Evolutionary conservation across 2,329 filamentous ascomycete genomes (phyloP).

Genomic region (Fusarium udum): DNA sequence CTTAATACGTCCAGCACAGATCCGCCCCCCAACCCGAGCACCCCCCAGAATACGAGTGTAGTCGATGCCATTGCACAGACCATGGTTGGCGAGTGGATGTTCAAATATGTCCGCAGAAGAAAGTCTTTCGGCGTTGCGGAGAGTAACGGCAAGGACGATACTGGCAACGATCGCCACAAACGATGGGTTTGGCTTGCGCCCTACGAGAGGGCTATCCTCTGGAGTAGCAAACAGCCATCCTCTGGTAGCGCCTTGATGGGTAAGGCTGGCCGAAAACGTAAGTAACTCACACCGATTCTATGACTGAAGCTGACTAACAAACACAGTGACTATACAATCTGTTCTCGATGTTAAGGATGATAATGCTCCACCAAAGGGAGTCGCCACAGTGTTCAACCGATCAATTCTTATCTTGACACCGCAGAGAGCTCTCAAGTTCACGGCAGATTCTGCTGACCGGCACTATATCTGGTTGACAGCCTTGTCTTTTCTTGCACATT

Average conservation of each 20-base stretch:
- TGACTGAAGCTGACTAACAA: slow-evolving; percentile 45
- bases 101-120: slow-evolving; percentile 85
- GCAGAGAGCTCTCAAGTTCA: slow-evolving; percentile 94
- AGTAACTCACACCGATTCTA: slow-evolving; percentile 54
- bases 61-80: slow-evolving; percentile 97
- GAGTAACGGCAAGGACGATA: slow-evolving; percentile 72
- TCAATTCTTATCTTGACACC: slow-evolving; percentile 96
- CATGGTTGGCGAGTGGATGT: slow-evolving; percentile 99
- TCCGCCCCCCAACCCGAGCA: slow-evolving; percentile 57
- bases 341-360: slow-evolving; percentile 97
- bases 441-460: slow-evolving; percentile 80
- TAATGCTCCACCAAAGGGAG: slow-evolving; percentile 81
- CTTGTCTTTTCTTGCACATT: slow-evolving; percentile 93
- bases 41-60: slow-evolving; percentile 77
- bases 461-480: slow-evolving; percentile 97
- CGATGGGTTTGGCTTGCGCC: slow-evolving; percentile 99
- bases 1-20: slow-evolving; percentile 58
- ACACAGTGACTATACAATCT: slow-evolving; percentile 87
- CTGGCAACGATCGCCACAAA: slow-evolving; percentile 84
- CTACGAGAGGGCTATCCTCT: slow-evolving; percentile 94
- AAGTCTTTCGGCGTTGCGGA: slow-evolving; percentile 90
- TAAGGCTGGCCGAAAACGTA: slow-evolving; percentile 93
- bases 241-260: slow-evolving; percentile 88
- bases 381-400: slow-evolving; percentile 77
- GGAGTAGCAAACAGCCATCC: slow-evolving; percentile 97